Evolutionary conservation across 192 early-diverging fungal species (phyloP).

Genomic region (Coemansia reversa): DNA sequence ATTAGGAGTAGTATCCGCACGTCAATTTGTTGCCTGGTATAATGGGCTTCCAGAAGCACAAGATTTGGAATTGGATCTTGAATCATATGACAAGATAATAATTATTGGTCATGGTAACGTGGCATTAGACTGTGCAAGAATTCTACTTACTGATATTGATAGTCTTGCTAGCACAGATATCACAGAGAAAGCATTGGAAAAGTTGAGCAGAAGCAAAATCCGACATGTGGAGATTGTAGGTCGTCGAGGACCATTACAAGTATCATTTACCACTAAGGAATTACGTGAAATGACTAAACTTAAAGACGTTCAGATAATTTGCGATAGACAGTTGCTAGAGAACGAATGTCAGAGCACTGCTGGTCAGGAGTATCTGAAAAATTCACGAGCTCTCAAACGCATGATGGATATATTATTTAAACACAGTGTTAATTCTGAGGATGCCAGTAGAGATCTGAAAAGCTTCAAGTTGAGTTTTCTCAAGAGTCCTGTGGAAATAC

Average conservation of each 20-base stretch:
- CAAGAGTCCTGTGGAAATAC: conserved; percentile 65
- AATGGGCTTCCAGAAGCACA: conserved; percentile 80
- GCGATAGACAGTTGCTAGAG: conserved; percentile 62
- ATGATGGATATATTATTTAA: conserved; percentile 80
- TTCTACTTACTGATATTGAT: conserved; percentile 72
- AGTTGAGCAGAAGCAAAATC: conserved; percentile 65
- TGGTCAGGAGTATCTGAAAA: conserved; percentile 41
- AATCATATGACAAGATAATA: conserved; percentile 68
- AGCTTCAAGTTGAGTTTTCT: conserved; percentile 75
- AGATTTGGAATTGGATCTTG: conserved; percentile 62
- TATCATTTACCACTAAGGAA: conserved; percentile 94
- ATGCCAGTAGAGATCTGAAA: conserved; percentile 20
- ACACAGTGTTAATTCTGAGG: conserved; percentile 29
- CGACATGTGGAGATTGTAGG: conserved; percentile 86
- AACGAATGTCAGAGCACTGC: conserved; percentile 51
- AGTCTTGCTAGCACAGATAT: conserved; percentile 84
- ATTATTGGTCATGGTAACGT: conserved; percentile 95
- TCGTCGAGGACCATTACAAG: conserved; percentile 89
- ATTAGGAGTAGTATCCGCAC: conserved; percentile 67
- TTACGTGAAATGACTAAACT: conserved; percentile 88
- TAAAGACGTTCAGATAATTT: conserved; percentile 60
- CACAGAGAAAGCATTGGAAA: conserved; percentile 68
- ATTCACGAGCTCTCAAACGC: conserved; percentile 69
- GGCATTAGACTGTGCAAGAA: conserved; percentile 86
- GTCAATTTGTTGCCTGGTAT: conserved; percentile 93